phyloP scores from a whole-genome alignment of 176 grass and related monocot species.

The Pontederia crassipes region DNA sequence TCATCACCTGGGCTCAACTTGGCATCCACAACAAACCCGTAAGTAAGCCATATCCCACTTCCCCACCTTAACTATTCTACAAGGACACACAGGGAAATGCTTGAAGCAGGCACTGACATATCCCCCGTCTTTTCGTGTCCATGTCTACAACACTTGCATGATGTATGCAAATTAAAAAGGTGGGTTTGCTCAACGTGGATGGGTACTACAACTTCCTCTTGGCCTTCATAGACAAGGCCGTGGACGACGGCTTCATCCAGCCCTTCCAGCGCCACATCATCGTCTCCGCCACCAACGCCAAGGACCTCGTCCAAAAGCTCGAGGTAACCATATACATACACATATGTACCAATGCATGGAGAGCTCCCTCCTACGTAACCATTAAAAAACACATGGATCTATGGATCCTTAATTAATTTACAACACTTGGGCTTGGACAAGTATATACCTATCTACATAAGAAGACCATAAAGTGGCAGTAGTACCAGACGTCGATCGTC shows the following conservation, averaged over 20 bases:
- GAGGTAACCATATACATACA: too few species aligned
- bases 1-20: constrained; percentile 90
- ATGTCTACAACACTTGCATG: too few species aligned
- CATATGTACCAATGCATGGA: too few species aligned
- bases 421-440: too few species aligned
- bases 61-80: background rate
- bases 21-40: constrained; percentile 97
- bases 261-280: constrained; percentile 77
- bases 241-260: constrained; percentile 91
- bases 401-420: too few species aligned
- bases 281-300: constrained; percentile 56
- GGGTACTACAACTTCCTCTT: constrained; percentile 88
- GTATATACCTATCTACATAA: too few species aligned
- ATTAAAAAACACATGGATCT: too few species aligned
- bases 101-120: too few species aligned
- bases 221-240: constrained; percentile 93
- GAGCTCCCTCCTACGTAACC: too few species aligned
- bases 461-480: too few species aligned
- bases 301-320: constrained; percentile 73
- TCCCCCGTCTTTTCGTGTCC: too few species aligned
- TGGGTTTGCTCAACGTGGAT: constrained; percentile 90
- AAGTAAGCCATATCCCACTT: background rate
- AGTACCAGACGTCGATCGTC: background rate
- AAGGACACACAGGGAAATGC: background rate
- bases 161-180: too few species aligned